These are phyloP conservation scores for Phanerochaete sordida DNA, from an alignment of 768 basidiomycete species.

Conservation along the genomic window DNA sequence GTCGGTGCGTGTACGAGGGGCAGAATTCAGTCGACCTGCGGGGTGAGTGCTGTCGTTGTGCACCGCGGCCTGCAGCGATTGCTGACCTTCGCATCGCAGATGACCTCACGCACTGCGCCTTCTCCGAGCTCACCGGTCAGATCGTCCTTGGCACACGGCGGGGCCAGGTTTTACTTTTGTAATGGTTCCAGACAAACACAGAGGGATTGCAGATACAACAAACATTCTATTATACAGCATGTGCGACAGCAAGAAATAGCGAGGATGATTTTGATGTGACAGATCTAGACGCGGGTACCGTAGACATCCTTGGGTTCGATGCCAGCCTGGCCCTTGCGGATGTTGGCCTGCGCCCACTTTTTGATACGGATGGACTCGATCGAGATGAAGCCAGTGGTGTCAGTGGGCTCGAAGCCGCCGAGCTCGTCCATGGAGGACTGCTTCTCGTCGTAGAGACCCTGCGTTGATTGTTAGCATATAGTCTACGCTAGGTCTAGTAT, in stretches of 20 bases:
- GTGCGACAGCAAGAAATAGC: background rate
- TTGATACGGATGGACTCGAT: conserved; percentile 98
- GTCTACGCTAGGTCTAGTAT: too few species aligned
- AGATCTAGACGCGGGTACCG: conserved; percentile 44
- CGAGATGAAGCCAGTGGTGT: conserved; percentile 94
- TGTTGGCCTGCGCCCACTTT: conserved; percentile 92
- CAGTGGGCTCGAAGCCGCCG: conserved; percentile 95
- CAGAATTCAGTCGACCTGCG: conserved; percentile 27
- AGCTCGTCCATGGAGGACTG: conserved; percentile 99
- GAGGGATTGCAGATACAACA: background rate
- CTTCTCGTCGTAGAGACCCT: conserved; percentile 94
- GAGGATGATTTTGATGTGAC: background rate
- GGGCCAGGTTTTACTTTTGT: conserved; percentile 22
- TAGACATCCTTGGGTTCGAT: conserved; percentile 80
- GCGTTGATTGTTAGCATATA: background rate
- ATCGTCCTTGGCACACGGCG: conserved; percentile 26
- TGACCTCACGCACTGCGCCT: conserved; percentile 28
- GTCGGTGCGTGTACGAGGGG: conserved; percentile 23
- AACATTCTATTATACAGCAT: background rate
- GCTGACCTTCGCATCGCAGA: conserved; percentile 16
- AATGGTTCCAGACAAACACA: background rate
- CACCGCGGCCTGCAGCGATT: too few species aligned
- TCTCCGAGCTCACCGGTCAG: conserved; percentile 27
- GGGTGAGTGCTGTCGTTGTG: too few species aligned
- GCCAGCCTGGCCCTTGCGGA: conserved; percentile 79